phyloP scores from a whole-genome alignment of 768 basidiomycete species.

The Tulasnella sp. region DNA sequence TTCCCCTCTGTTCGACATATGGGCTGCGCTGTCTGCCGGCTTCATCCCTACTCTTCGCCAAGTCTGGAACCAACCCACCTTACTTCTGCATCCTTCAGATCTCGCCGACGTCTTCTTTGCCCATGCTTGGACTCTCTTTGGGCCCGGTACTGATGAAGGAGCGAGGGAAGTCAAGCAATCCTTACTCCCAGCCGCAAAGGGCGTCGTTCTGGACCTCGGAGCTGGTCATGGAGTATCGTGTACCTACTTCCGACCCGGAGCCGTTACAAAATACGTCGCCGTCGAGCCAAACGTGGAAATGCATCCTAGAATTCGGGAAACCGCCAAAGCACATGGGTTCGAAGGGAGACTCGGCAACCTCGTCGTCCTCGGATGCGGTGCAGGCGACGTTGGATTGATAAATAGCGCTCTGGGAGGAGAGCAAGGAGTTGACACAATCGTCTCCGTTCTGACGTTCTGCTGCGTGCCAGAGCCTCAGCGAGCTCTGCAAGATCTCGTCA shows the following conservation, averaged over 20 bases:
- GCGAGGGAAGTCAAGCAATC: slow-evolving; percentile 31
- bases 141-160: slow-evolving; percentile 35
- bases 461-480: slow-evolving; percentile 45
- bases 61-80: slow-evolving; percentile 30
- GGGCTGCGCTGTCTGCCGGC: slow-evolving; percentile 28
- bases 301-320: slow-evolving; percentile 43
- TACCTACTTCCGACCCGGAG: slow-evolving; percentile 43
- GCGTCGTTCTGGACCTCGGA: slow-evolving; percentile 55
- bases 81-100: slow-evolving; percentile 35
- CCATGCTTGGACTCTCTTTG: slow-evolving; percentile 44
- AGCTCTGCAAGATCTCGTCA: slow-evolving; percentile 36
- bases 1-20: slow-evolving; percentile 34
- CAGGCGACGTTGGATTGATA: slow-evolving; percentile 43
- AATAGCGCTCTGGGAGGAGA: slow-evolving; percentile 26
- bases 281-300: slow-evolving; percentile 58
- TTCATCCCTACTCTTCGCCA: slow-evolving; percentile 37
- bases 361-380: slow-evolving; percentile 49
- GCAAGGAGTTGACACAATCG: slow-evolving; percentile 43
- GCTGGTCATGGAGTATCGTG: slow-evolving; percentile 57
- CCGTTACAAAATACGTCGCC: slow-evolving; percentile 55
- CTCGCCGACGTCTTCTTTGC: slow-evolving; percentile 48
- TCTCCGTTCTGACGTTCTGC: slow-evolving; percentile 57
- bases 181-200: slow-evolving; percentile 45
- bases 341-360: slow-evolving; percentile 41
- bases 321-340: slow-evolving; percentile 42